phyloP scores from a whole-genome alignment of 257 asterid species.

The Perilla frutescens region DNA sequence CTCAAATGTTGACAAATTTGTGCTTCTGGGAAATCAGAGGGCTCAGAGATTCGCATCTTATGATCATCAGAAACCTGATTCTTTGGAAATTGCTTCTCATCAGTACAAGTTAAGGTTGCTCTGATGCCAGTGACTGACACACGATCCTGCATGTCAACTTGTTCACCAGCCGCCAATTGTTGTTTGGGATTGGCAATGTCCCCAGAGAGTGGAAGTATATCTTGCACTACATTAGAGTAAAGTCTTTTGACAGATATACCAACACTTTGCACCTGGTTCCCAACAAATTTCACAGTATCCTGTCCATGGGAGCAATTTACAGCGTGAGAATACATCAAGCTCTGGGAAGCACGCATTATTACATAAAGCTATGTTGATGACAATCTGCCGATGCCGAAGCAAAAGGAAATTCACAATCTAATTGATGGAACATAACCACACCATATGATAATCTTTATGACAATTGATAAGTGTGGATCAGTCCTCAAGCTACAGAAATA shows the following conservation, averaged over 20 bases:
- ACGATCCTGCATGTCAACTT: constrained; percentile 26
- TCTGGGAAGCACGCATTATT: background rate
- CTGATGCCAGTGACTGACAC: constrained; percentile 23
- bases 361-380: background rate
- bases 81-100: constrained; percentile 31
- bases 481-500: too few species aligned
- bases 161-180: constrained; percentile 28
- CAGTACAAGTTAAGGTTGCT: constrained; percentile 13
- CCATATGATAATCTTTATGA: background rate
- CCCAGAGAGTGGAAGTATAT: constrained; percentile 46
- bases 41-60: constrained; percentile 9
- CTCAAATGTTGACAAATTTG: constrained; percentile 31
- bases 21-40: constrained; percentile 29
- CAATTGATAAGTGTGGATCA: too few species aligned
- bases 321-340: background rate
- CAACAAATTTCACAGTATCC: constrained; percentile 65
- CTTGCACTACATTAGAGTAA: constrained; percentile 59
- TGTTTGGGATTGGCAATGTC: constrained; percentile 30
- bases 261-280: constrained; percentile 66
- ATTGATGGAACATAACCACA: constrained; percentile 20
- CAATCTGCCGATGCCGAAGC: background rate
- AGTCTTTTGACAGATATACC: constrained; percentile 60
- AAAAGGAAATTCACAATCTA: background rate
- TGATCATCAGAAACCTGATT: constrained; percentile 32
- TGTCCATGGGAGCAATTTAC: constrained; percentile 39